Base-by-base conservation (phyloP, 108 stramenopile genomes). In the Licmophora abbreviata region DNA sequence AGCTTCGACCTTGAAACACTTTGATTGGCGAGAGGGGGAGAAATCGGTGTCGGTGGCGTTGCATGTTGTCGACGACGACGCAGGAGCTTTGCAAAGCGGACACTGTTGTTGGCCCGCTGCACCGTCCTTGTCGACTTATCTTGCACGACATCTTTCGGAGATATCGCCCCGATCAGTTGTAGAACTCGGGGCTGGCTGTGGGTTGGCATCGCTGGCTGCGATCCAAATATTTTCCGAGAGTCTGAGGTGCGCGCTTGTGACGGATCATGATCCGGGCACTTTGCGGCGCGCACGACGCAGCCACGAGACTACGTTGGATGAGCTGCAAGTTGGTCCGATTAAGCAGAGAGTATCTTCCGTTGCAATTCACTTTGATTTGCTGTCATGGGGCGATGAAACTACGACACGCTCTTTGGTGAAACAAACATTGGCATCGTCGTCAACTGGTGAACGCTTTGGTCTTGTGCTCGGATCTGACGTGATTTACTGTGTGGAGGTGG, bases 21-120 rank as follows among this genome's bases (percentile, higher is more conserved):
- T 14, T 15, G 23, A 24, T 6, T 49, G 3, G 26, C 35, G 26
- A 28, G n/a, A 12, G 44, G 36, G 44, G 23, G 45, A 2, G 29
- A 3, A 3, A 9, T 29, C 11, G 15, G 1, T 12, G 14, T 17
- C 3, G 55, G 45, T 20, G 44, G 43, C 18, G 17, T 18, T 10
- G 15, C 31, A 61, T 25, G 59, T 48, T 7, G 43, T 54, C 1
- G 60, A 68, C 42, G 60, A 68, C 38, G 30, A 61, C 26, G 60
- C 66, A 23, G 66, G 66, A 6, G 66, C 66, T 2, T 29, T 60
- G 4, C 59, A 61, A 30, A 48, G 44, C 25, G 66, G 66, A 10
- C 66, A 68, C 42, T 68, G 61, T 18, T 31, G 61, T 25, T 68
- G 66, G 66, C 66, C 66, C 14, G 59, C 60, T 11, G 61, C 61